A percentile compares a stretch with the other conserved stretches of the same genome.
phyloP scores from a whole-genome alignment of 1,284 basidiomycete species.

The Ustilago crameri region DNA sequence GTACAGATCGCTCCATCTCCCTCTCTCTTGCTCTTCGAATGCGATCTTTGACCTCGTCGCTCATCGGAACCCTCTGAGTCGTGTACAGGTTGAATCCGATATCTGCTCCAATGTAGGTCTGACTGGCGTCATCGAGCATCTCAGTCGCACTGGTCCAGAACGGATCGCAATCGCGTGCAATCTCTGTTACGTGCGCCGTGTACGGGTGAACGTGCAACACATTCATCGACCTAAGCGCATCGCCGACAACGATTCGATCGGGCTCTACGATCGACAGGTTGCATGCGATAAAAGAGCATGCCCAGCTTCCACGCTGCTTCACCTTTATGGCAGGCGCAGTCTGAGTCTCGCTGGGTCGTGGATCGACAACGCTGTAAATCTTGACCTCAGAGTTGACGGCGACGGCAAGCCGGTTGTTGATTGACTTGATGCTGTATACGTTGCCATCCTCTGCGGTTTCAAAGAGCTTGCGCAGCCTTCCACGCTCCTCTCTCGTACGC shows the following conservation, averaged over 20 bases:
- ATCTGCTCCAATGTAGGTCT: conserved; percentile 64
- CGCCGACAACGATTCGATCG: conserved; percentile 59
- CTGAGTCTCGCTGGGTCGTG: conserved; percentile 5
- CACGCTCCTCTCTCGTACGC: conserved; percentile 32
- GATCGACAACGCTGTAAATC: conserved; percentile 35
- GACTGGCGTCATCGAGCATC: conserved; percentile 39
- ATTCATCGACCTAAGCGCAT: conserved; percentile 63
- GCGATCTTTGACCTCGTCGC: conserved; percentile 32
- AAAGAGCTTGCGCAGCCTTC: conserved; percentile 33
- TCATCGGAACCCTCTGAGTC: conserved; percentile 46
- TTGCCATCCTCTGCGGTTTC: conserved; percentile 54
- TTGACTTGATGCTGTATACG: conserved; percentile 53
- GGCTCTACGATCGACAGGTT: conserved; percentile 43
- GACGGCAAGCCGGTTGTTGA: conserved; percentile 43
- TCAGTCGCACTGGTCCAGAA: conserved; percentile 64
- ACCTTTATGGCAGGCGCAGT: conserved; percentile 25
- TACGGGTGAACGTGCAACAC: conserved; percentile 50
- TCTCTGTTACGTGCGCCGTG: conserved; percentile 46
- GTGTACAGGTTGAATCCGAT: conserved; percentile 65
- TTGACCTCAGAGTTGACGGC: conserved; percentile 63
- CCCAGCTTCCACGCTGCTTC: conserved; percentile 53
- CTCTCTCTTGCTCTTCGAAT: conserved; percentile 38
- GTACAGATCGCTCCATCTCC: conserved; percentile 18
- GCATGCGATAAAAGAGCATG: conserved; percentile 61
- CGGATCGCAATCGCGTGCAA: conserved; percentile 64